Evolutionary conservation across 1,284 basidiomycete species (phyloP).

Genomic region (Pseudozyma pruni): DNA sequence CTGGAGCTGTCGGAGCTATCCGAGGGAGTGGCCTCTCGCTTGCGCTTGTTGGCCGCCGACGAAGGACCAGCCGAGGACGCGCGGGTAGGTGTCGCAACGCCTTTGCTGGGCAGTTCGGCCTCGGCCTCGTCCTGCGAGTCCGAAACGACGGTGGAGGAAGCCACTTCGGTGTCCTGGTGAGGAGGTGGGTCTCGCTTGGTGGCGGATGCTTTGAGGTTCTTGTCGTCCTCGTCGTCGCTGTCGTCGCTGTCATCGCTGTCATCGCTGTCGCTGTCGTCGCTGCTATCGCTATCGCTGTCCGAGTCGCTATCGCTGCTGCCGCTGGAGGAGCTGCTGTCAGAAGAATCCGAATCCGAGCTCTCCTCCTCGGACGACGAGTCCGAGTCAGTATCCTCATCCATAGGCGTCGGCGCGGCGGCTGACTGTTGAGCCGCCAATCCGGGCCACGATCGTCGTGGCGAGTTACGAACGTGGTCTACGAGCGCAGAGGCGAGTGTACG

Average conservation of each 20-base stretch:
- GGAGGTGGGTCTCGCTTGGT: conserved; percentile 21
- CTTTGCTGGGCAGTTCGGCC: conserved; percentile 36
- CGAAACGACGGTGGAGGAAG: conserved; percentile 31
- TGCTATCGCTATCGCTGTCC: neutral
- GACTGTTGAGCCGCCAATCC: conserved; percentile 15
- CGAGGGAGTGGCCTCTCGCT: conserved; percentile 17
- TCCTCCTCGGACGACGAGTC: too few relatives aligned
- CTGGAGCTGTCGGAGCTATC: conserved; percentile 19
- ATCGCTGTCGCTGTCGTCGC: conserved; percentile 7
- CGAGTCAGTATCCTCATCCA: conserved; percentile 28
- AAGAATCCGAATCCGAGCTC: conserved; percentile 17
- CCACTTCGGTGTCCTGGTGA: conserved; percentile 32
- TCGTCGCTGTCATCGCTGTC: conserved; percentile 17
- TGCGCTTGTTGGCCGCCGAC: conserved; percentile 27
- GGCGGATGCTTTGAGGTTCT: conserved; percentile 24
- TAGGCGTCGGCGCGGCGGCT: conserved; percentile 5
- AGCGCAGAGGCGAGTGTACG: conserved; percentile 39
- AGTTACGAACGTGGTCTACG: conserved; percentile 43
- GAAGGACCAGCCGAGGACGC: conserved; percentile 17
- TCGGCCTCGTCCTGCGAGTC: conserved; percentile 49
- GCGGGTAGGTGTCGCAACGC: conserved; percentile 27
- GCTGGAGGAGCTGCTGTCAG: conserved; percentile 1
- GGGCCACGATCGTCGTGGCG: conserved; percentile 39
- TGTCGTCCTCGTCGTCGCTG: conserved; percentile 17
- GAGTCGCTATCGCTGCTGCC: conserved; percentile 4